Evolutionary conservation across 306 rosid species (phyloP), one percentile per base, ranked within the genome.

Genomic region (Begonia peltatifolia): DNA sequence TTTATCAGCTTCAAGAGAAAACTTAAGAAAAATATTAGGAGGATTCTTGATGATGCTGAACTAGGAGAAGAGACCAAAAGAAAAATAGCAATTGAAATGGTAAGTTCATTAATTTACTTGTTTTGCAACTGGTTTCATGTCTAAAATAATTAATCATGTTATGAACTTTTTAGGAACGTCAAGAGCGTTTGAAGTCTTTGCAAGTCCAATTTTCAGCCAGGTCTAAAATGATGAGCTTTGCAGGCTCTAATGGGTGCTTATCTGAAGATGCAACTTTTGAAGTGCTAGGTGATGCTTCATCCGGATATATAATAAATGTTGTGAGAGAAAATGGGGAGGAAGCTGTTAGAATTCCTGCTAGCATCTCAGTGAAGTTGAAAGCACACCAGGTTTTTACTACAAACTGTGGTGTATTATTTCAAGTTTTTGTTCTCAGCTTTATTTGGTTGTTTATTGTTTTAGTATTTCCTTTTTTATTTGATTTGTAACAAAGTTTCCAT

Each of bases 1-100:
- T 50, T 42, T 68, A 48, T 18, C 82, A 90, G 97, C 59, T 67
- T 94, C 36, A 90, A 63, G 76, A 76, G 89, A 69, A 85, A 67
- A 69, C 76, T 23, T 50, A 90, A 90, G 64, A 85, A 90, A 80
- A 80, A 71, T 57, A 90, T 90, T 36, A 69, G 97, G 22, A 80
- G 97, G 80, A 90, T 90, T 66, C 93, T 90, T 74, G 95, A 85
- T 71, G 97, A 90, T 70, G 57, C 97, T 54, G 97, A 90, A 71
- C 68, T 90, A 65, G 97, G 97, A 70, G 97, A 90, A 71, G 97
- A 90, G 70, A 90, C 97, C 14, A 80, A 77, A 71, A 80, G 70
- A 65, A 90, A 90, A 79, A 85, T 85, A 64, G 97, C 97, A 30
- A 85, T 90, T 17, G 97, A 90, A 69, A 90, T 80, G 95, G 97